A percentile compares a stretch with the other conserved stretches of the same genome.
phyloP scores from a whole-genome alignment of 805 yeast genomes.

The Candida maris region DNA sequence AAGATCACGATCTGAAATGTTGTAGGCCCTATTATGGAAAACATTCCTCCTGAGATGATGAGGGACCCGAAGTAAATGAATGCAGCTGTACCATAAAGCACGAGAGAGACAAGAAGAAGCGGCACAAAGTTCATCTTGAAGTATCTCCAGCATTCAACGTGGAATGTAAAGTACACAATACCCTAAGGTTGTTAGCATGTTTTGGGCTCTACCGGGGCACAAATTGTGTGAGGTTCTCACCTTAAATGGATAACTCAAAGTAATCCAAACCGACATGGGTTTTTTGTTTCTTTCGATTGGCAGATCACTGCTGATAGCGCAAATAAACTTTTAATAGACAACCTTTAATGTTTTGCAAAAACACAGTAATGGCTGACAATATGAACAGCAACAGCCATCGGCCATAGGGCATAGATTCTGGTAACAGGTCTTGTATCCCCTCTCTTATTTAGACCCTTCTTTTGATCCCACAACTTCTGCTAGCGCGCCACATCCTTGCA shows the following conservation, averaged over 20 bases:
- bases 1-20: constrained; percentile 31
- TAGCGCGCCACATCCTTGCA: too few species aligned
- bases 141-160: constrained; percentile 24
- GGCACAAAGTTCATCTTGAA: constrained; percentile 23
- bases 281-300: too few species aligned
- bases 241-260: constrained; percentile 14
- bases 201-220: not conserved
- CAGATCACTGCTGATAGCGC: too few species aligned
- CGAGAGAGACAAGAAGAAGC: constrained; percentile 16
- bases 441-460: too few species aligned
- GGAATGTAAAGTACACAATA: constrained; percentile 21
- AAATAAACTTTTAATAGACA: too few species aligned
- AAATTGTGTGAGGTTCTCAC: constrained; percentile 14
- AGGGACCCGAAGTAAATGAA: constrained; percentile 14
- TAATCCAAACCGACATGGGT: constrained; percentile 12
- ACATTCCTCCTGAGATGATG: constrained; percentile 24
- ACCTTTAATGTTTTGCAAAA: too few species aligned
- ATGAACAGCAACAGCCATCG: too few species aligned
- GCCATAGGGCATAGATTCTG: too few species aligned
- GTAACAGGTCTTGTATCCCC: too few species aligned
- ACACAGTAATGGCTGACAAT: too few species aligned
- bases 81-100: constrained; percentile 18
- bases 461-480: too few species aligned
- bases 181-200: constrained; percentile 19
- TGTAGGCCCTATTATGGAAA: constrained; percentile 22